Conservation (phyloP, 192 early-diverging fungal species). For the Thamnidium elegans region DNA sequence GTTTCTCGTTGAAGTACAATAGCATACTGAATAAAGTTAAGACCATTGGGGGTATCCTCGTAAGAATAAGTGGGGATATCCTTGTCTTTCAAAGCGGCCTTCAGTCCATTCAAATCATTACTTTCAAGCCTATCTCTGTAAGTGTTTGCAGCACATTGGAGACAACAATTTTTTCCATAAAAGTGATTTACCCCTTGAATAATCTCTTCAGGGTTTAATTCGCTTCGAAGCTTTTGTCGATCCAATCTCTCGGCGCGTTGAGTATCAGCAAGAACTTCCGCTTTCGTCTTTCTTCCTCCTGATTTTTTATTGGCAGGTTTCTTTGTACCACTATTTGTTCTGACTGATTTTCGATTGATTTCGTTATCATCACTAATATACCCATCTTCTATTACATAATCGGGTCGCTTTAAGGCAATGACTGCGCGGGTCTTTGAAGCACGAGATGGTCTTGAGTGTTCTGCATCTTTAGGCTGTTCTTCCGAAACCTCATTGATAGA, state of each 20-base stretch:
- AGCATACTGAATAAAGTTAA: conserved; percentile 8
- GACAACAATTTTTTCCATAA: conserved; percentile 38
- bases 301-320: not conserved
- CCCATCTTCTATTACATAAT: not conserved
- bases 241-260: not conserved
- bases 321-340: not conserved
- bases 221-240: not conserved
- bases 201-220: not conserved
- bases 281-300: not conserved
- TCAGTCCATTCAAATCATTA: conserved; percentile 20
- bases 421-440: conserved; percentile 17
- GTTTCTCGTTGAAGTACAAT: conserved; percentile 12
- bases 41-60: conserved; percentile 7
- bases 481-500: not conserved
- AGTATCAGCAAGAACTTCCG: not conserved
- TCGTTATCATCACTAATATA: not conserved
- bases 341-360: not conserved
- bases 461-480: no score
- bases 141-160: conserved; percentile 39
- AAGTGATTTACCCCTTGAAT: not conserved
- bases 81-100: not conserved
- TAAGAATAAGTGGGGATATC: conserved; percentile 7
- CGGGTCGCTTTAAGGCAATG: not conserved
- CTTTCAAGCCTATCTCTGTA: conserved; percentile 34
- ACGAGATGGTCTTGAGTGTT: not conserved